Evolutionary conservation across 495 filamentous ascomycete genomes (phyloP), one percentile per base, ranked within the genome.

Genomic region (Neurospora africana): DNA sequence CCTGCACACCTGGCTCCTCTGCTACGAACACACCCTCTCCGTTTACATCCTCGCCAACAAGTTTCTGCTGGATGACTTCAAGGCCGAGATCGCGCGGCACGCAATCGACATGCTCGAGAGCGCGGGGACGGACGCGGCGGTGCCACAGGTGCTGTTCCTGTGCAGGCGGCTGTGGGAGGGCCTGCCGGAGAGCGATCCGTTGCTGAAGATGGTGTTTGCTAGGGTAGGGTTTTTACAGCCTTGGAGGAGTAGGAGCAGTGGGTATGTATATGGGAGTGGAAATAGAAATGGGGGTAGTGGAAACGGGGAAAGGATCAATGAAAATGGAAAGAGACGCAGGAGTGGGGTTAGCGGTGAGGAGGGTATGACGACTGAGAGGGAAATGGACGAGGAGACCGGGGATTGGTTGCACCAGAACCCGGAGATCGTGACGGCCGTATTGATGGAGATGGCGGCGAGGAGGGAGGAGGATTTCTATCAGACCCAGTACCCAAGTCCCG

Each of bases 71-170:
- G 78, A 80, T n/a, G 82, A 79, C 36, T 81, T 85, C 78, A 83
- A 84, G 74, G 44, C 40, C 19, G 79, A 78, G 17, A 75, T 85
- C 17, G 79, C 81, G 9, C 79, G 79, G 27, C 74, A 69, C 21
- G 76, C 79, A 68, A 76, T 84, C 72, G 81, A 84, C 77, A 81
- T 82, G 79, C 82, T 85, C n/a, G 83, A 84, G 74, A 79, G 79
- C 17, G 82, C 81, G 5, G 82, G 84, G 1, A 65, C 81, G 1
- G 81, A 84, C 71, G 82, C 83, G 1, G 81, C 82, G 19, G 76
- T 79, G 4, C 76, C 76, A 21, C 68, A 80, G 38, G 80, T 85
- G 2, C 76, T 85, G 3, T 73, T 72, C 39, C 75, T 81, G 15
- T 84, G 83, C 76, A 77, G 72, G 21, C 79, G 78, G 71, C 75